Base-by-base conservation (phyloP, 2,329 filamentous ascomycete species). In the Metarhizium humberi region DNA sequence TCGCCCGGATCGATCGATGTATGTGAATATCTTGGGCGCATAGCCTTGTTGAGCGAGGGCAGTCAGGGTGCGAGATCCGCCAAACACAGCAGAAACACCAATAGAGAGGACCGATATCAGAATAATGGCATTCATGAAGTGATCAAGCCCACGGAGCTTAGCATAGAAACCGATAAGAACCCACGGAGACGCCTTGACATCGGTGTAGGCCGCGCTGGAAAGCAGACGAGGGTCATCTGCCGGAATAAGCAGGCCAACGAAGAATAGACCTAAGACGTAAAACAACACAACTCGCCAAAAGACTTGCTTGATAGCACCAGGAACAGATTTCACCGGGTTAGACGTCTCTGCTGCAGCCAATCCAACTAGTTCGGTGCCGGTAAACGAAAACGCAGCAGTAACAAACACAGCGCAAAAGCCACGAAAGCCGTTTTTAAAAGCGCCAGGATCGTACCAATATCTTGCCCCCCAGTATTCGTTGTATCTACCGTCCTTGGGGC, bases 231-330 rank as follows among this genome's bases (percentile, higher is more conserved):
- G 50, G 57, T 79, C 76, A 30, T 71, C 66, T 36, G 72, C 71
- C 54, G 70, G 68, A 58, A 78, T 67, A 4, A 78, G 68, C n/a
- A 79, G 66, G 10, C 76, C 75, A 51, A 78, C 71, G 43, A 77
- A 74, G 55, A 74, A 74, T 14, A 78, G 70, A 42, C 75, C 75
- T 0, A 79, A 59, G 42, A 78, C 66, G 60, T 78, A 79, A 63
- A 78, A 78, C 60, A 78, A 66, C 13, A 73, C 74, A 59, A 78
- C 76, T 65, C 75, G 74, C 75, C 75, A 78, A 62, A 78, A 78
- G 34, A 78, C 87, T 69, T 92, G 88, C 74, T 91, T 92, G 64
- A 91, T 83, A 2, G 90, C 89, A 25, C 83, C 85, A 0, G 90
- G 90, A 0, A 95, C 78, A 0, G 85, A 81, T 66, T 87, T 84